Base-by-base conservation (phyloP, 352 stramenopile genomes). In the Blastocystis sp. region DNA sequence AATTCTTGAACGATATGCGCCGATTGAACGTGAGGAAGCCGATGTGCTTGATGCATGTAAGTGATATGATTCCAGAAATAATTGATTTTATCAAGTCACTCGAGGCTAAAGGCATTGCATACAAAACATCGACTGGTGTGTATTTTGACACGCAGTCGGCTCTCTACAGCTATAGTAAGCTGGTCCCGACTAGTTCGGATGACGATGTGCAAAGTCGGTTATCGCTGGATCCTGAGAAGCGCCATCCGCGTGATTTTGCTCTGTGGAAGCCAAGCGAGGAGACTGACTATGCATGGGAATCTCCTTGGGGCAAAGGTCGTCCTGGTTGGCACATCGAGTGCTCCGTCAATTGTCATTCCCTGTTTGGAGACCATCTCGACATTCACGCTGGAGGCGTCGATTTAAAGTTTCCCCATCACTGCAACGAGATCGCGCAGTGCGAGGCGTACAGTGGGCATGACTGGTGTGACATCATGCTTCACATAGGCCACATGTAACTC, bases 301-400 rank as follows among this genome's bases (percentile, higher is more conserved):
- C 95, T 54, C 94, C 95, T 4, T 99, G 96, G 94, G 96, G 96
- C 79, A 92, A 94, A 11, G 96, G 96, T 64, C 93, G 96, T 79
- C 96, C 96, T 2, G 96, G 96, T 18, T 99, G 96, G 96, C 96
- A 99, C 92, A 98, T 98, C 93, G 96, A 99, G 91, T 99, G 96
- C 92, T 96, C 93, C 45, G 96, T 96, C 43, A 98, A 79, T 50
- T 75, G 54, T 68, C 54, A 79, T 45, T 53, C 45, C 3, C 37
- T 90, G 15, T 93, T 91, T 8, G 96, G 93, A 90, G 94, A 98
- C 87, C 93, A 96, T 77, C 92, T 98, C 54, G 94, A 95, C 76
- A 84, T 99, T 88, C 96, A 99, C 92, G 96, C 94, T 29, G 96
- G 96, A 64, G 96, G 96, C 47, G 96, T 98, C 79, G 96, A 99